Evolutionary conservation across 2,329 filamentous ascomycete genomes (phyloP), one percentile per base, ranked within the genome.

Genomic region (Colletotrichum chrysophilum): DNA sequence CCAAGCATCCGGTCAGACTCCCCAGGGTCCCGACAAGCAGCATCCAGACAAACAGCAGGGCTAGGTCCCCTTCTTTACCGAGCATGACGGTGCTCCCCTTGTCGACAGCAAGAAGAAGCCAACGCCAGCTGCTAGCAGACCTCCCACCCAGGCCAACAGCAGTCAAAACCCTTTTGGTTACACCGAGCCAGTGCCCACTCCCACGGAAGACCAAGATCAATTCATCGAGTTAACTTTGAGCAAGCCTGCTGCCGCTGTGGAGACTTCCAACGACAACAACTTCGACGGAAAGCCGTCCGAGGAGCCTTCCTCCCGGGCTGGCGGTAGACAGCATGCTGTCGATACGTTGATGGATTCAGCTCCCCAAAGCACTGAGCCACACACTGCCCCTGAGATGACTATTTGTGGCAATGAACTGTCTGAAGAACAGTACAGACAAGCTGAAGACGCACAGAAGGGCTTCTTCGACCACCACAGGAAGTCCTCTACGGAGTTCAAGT

Each of bases 11-110:
- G 21, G 30, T 12, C 26, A 52, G 43, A 34, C 34, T 7, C 28
- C 67, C 28, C 26, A 52, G 13, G 18, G 32, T 28, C 67, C 36
- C 12, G 67, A 62, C 18, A 12, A 32, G 9, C 43, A 52, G 14
- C 24, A 38, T 52, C 43, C 43, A 6, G 21, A 21, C 13, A 24
- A 52, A 21, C 21, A 56, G 12, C 62, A 76, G 56, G 58, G 65
- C 34, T 76, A 76, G 74, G 32, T 60, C 4, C 70, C 74, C 70
- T 65, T 74, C 58, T 69, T 74, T 7, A 76, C 74, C 7, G 74
- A 76, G 24, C 70, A 76, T 4, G 65, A 74, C 28, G 70, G 58
- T 12, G 66, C 32, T 6, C 74, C 70, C 24, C 68, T 74, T 12
- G 21, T 65, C 21, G 70, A 74, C 12, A 30, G 55, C 36, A 67